Percentiles rank a stretch among this genome's conserved stretches.
Evolutionary conservation across 768 basidiomycete genomes (phyloP).

Genomic region (Leccinum aurantiacum): DNA sequence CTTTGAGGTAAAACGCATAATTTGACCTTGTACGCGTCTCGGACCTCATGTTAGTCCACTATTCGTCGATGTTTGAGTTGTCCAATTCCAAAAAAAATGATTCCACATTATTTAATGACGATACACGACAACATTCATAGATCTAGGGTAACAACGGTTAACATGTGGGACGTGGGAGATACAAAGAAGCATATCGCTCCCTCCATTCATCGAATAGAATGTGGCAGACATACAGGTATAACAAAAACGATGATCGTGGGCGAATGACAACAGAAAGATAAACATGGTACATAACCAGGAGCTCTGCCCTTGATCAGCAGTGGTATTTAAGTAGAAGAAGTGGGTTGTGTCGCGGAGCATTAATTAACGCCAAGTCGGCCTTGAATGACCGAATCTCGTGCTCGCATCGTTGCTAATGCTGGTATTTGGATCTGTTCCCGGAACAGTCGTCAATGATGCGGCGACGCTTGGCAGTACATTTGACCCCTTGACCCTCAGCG

Average conservation of each 20-base stretch:
- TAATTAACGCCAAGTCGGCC: constrained; percentile 60
- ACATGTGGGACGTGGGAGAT: constrained; percentile 15
- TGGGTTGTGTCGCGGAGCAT: constrained; percentile 1
- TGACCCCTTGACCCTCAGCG: constrained; percentile 34
- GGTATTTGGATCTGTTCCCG: constrained; percentile 43
- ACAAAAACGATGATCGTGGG: constrained; percentile 16
- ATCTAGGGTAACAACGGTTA: constrained; percentile 29
- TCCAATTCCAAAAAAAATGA: not conserved
- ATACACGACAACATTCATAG: constrained; percentile 28
- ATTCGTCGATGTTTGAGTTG: not conserved
- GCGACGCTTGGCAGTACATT: constrained; percentile 32
- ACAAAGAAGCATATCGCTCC: constrained; percentile 4
- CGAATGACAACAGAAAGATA: constrained; percentile 11
- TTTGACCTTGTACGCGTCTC: constrained; percentile 42
- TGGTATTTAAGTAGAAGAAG: constrained; percentile 5
- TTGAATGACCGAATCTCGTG: constrained; percentile 40
- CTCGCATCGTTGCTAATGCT: constrained; percentile 47
- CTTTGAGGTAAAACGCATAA: constrained; percentile 90
- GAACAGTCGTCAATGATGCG: constrained; percentile 30
- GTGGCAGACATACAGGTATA: constrained; percentile 17
- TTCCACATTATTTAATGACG: constrained; percentile 14
- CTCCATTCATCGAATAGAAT: constrained; percentile 10
- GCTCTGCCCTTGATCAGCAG: constrained; percentile 11
- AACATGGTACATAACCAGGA: constrained; percentile 20
- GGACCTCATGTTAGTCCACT: not conserved